Conservation (phyloP, 306 rosid species). For the Prunus campanulata region DNA sequence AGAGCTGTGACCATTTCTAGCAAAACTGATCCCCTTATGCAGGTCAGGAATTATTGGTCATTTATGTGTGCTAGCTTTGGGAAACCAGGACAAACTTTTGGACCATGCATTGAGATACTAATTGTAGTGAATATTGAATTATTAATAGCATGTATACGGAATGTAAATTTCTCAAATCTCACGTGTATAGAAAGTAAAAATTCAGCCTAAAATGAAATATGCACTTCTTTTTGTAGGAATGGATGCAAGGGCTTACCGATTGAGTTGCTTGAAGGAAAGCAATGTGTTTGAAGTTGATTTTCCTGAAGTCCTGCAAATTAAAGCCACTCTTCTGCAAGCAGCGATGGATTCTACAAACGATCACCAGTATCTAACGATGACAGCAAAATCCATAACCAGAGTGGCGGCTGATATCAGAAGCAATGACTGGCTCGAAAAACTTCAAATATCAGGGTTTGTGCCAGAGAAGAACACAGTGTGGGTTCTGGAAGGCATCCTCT, state of each 20-base stretch:
- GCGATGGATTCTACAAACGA: constrained; percentile 61
- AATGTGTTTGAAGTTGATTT: constrained; percentile 93
- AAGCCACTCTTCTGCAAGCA: constrained; percentile 66
- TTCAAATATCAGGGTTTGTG: constrained; percentile 69
- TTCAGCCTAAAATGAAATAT: not conserved
- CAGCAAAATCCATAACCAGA: constrained; percentile 71
- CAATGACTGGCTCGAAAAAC: constrained; percentile 81
- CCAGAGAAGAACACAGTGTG: constrained; percentile 86
- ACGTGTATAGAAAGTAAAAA: not conserved
- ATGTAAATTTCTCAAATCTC: not conserved
- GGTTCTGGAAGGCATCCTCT: constrained; percentile 87
- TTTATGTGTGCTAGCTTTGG: not conserved
- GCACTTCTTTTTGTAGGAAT: constrained; percentile 63
- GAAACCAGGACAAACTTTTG: not conserved
- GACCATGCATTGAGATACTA: not conserved
- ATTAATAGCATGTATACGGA: not conserved
- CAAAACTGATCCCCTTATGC: constrained; percentile 5
- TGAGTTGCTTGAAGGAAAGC: constrained; percentile 81
- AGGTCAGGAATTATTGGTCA: not conserved
- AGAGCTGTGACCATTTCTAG: not conserved
- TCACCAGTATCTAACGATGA: constrained; percentile 31
- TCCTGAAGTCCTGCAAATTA: constrained; percentile 63
- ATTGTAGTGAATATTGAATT: not conserved
- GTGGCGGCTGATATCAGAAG: constrained; percentile 87
- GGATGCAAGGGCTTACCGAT: constrained; percentile 96